Evolutionary conservation across 192 early-diverging fungal species (phyloP).

Genomic region (Rhizoclosmatium globosum): DNA sequence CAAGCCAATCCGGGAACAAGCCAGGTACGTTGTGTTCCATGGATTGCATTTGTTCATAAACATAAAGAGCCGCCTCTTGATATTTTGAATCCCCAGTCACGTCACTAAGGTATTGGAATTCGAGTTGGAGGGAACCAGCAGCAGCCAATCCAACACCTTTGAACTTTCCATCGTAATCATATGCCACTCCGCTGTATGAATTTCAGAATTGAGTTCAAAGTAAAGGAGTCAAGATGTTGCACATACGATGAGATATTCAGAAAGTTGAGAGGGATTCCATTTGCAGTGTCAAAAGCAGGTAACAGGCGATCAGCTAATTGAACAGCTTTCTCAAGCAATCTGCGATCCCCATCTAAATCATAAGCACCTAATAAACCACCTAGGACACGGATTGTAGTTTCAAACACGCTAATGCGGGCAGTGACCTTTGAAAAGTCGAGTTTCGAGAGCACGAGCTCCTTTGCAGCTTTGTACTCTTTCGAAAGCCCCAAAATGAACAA

Average conservation of each 20-base stretch:
- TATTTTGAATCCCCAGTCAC: conserved; percentile 21
- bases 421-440: conserved; percentile 58
- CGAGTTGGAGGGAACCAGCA: background rate
- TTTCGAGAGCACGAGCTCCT: conserved; percentile 64
- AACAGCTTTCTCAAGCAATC: conserved; percentile 74
- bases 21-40: conserved; percentile 23
- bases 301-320: conserved; percentile 73
- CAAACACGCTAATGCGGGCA: conserved; percentile 74
- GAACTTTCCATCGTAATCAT: conserved; percentile 4
- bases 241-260: conserved; percentile 54
- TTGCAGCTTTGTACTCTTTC: conserved; percentile 79
- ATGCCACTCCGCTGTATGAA: conserved; percentile 8
- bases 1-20: conserved; percentile 22
- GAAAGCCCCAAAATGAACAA: conserved; percentile 84
- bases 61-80: conserved; percentile 26
- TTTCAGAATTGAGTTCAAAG: background rate
- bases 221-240: background rate
- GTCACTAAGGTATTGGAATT: conserved; percentile 11
- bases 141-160: conserved; percentile 9
- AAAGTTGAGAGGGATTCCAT: conserved; percentile 77
- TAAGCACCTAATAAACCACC: conserved; percentile 87
- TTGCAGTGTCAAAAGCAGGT: conserved; percentile 76
- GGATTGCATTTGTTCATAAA: conserved; percentile 24
- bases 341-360: conserved; percentile 76
- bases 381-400: conserved; percentile 82